Conservation (phyloP, 2,329 filamentous ascomycete species). For the Pseudogymnoascus pannorum region DNA sequence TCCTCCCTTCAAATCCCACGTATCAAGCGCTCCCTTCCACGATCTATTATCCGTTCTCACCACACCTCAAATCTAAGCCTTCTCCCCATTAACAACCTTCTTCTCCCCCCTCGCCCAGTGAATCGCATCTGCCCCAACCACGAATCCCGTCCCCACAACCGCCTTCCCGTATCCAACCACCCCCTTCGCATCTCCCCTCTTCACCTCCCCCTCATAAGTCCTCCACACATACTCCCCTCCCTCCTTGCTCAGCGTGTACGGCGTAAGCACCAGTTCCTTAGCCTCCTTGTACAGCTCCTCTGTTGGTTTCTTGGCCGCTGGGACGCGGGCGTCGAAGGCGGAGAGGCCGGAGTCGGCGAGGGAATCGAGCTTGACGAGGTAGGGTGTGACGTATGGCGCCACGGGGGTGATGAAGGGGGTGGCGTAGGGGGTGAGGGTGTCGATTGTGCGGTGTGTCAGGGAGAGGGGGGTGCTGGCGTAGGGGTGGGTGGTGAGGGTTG, state of each 20-base stretch:
- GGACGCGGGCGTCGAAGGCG: constrained; percentile 63
- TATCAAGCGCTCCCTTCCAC: background rate
- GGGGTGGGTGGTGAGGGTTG: constrained; percentile 71
- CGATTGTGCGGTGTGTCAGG: constrained; percentile 67
- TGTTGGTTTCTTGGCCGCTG: constrained; percentile 68
- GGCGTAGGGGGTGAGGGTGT: constrained; percentile 68
- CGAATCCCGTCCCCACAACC: constrained; percentile 56
- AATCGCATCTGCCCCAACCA: constrained; percentile 59
- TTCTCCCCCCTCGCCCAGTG: constrained; percentile 59
- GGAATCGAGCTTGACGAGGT: constrained; percentile 73
- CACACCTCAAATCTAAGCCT: background rate
- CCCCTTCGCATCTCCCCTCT: constrained; percentile 57
- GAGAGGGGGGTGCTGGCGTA: constrained; percentile 77
- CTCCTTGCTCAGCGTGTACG: constrained; percentile 53
- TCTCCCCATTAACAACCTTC: constrained; percentile 44
- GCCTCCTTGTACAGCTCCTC: constrained; percentile 60
- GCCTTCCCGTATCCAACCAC: constrained; percentile 65
- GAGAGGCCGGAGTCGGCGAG: constrained; percentile 65
- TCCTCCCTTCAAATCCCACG: background rate
- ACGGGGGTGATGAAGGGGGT: constrained; percentile 59
- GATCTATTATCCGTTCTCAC: background rate
- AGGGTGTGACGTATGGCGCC: constrained; percentile 66
- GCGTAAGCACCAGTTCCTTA: constrained; percentile 53
- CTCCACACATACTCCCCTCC: constrained; percentile 54
- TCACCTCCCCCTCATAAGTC: constrained; percentile 51